Evolutionary conservation across 2,329 filamentous ascomycete genomes (phyloP).

Genomic region (Sarocladiaceae sp.): DNA sequence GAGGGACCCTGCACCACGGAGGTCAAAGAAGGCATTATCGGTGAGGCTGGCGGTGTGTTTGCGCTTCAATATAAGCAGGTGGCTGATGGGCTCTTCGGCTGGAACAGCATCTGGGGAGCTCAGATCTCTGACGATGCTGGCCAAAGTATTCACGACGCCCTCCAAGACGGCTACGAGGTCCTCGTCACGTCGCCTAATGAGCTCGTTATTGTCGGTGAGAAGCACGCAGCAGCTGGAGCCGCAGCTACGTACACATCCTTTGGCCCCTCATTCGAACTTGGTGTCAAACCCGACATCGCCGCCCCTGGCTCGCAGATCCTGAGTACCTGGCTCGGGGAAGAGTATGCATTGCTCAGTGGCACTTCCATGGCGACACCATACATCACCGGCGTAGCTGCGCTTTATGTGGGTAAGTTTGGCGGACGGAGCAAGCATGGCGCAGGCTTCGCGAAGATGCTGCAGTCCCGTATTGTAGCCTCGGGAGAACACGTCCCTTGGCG

Average conservation of each 20-base stretch:
- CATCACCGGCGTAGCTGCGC: slow-evolving; percentile 34
- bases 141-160: neutral
- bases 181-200: neutral
- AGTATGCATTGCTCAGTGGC: slow-evolving; percentile 37
- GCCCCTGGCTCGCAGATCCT: slow-evolving; percentile 39
- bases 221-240: neutral
- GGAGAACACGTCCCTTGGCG: slow-evolving; percentile 22
- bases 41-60: neutral
- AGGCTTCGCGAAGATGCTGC: slow-evolving; percentile 12
- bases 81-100: neutral
- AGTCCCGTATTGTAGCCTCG: slow-evolving; percentile 15
- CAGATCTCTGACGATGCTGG: neutral
- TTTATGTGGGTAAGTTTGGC: slow-evolving; percentile 29
- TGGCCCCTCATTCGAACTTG: slow-evolving; percentile 16
- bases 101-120: neutral
- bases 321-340: slow-evolving; percentile 32
- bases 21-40: neutral
- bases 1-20: neutral
- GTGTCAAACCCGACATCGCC: slow-evolving; percentile 37
- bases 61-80: neutral
- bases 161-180: neutral
- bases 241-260: neutral
- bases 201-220: neutral
- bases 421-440: slow-evolving; percentile 22
- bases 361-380: slow-evolving; percentile 47